These are phyloP conservation scores for Rhizopus sp. DNA, from an alignment of 371 early-diverging fungal species.

Conservation along the genomic window DNA sequence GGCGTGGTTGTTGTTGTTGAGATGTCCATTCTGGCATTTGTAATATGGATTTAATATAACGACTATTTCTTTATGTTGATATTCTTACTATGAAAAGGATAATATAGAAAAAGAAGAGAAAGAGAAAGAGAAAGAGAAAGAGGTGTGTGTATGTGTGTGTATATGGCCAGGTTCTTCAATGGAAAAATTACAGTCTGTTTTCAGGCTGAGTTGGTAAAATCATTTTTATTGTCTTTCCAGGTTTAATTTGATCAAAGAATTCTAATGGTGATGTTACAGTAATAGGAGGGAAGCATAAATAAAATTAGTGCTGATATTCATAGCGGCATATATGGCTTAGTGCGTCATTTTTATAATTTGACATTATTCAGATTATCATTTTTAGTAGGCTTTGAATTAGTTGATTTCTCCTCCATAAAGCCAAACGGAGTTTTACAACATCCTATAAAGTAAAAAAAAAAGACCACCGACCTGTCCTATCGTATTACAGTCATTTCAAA, in stretches of 20 bases:
- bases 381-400: no score
- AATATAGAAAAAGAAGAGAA: slow-evolving; percentile 3
- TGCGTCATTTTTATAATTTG: no score
- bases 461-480: no score
- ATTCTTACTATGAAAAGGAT: neutral
- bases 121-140: slow-evolving; percentile 2
- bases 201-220: slow-evolving; percentile 22
- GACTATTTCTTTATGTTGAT: neutral
- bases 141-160: slow-evolving; percentile 1
- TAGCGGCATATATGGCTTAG: no score
- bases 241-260: no score
- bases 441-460: no score
- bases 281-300: neutral
- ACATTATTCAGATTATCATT: neutral
- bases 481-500: no score
- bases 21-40: slow-evolving; percentile 42
- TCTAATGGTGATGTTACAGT: neutral
- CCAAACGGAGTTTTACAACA: no score
- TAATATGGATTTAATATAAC: slow-evolving; percentile 5
- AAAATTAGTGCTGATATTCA: no score
- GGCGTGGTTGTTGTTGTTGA: slow-evolving; percentile 28
- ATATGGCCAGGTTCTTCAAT: slow-evolving; percentile 3
- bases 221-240: neutral
- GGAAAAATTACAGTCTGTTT: slow-evolving; percentile 22
- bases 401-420: no score